Evolutionary conservation across 345 rosid species (phyloP).

Genomic region (Sonneratia alba): DNA sequence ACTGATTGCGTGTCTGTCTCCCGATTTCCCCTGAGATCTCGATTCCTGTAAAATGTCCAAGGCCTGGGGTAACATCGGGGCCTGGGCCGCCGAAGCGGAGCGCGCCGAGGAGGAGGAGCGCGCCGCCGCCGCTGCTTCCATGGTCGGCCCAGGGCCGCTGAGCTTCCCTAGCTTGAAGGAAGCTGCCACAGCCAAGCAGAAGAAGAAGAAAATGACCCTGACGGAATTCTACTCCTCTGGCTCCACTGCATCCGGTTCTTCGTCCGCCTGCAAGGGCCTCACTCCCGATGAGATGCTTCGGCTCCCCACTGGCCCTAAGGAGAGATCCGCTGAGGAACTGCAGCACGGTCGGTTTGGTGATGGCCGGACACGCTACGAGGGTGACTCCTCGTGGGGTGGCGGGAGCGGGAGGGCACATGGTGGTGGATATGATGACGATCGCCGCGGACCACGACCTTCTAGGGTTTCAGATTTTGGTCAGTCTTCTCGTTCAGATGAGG

Average conservation of each 20-base stretch:
- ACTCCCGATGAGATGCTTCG: conserved; percentile 71
- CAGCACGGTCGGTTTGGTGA: conserved; percentile 72
- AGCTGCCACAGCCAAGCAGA: conserved; percentile 51
- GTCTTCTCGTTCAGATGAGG: conserved; percentile 85
- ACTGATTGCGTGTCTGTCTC: background rate
- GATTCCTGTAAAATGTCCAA: conserved; percentile 34
- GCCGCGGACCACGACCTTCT: conserved; percentile 42
- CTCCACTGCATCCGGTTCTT: conserved; percentile 11
- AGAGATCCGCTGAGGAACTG: conserved; percentile 85
- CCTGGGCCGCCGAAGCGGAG: conserved; percentile 97
- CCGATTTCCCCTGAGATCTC: conserved; percentile 14
- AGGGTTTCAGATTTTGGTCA: conserved; percentile 81
- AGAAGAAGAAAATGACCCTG: conserved; percentile 78
- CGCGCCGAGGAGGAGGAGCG: conserved; percentile 58
- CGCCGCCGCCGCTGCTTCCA: conserved; percentile 26
- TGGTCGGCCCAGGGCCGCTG: conserved; percentile 30
- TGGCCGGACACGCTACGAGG: conserved; percentile 46
- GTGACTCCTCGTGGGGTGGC: conserved; percentile 48
- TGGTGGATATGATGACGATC: conserved; percentile 80
- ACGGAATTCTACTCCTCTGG: conserved; percentile 40
- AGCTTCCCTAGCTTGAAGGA: conserved; percentile 81
- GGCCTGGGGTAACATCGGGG: conserved; percentile 71
- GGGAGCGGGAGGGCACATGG: conserved; percentile 53
- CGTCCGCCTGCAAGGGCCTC: conserved; percentile 29
- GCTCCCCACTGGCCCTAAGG: conserved; percentile 92